A percentile compares a stretch with the other conserved stretches of the same genome.
phyloP scores from a whole-genome alignment of 768 basidiomycete species.

The Boletus vinaceobasis region DNA sequence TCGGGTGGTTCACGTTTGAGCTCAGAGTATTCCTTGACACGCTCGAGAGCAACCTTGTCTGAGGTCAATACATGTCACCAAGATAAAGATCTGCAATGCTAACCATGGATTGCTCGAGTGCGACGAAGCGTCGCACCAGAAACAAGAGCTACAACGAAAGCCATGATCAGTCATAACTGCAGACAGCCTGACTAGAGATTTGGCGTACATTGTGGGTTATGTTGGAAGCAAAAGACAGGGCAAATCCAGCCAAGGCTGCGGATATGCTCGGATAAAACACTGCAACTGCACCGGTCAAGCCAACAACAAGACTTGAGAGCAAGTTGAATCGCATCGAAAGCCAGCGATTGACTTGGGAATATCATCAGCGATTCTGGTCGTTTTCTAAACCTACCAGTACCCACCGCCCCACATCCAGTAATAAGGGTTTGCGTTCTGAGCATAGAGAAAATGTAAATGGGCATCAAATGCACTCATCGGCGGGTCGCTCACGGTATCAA shows the following conservation, averaged over 20 bases:
- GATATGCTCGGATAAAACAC: conserved; percentile 68
- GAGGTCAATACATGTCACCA: background rate
- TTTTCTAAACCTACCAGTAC: conserved; percentile 7
- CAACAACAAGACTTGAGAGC: conserved; percentile 66
- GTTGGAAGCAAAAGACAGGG: conserved; percentile 77
- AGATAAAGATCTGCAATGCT: background rate
- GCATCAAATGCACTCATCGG: background rate
- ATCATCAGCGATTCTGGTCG: conserved; percentile 2
- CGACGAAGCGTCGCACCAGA: conserved; percentile 78
- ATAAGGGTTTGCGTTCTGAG: conserved; percentile 63
- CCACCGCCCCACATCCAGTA: conserved; percentile 91
- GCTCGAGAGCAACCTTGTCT: conserved; percentile 72
- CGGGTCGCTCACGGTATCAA: conserved; percentile 61
- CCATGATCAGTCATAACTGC: conserved; percentile 16
- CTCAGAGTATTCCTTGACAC: conserved; percentile 89
- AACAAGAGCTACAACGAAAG: conserved; percentile 47
- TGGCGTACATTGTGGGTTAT: conserved; percentile 61
- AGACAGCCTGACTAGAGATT: background rate
- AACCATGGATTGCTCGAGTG: conserved; percentile 91
- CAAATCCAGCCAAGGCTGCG: conserved; percentile 83
- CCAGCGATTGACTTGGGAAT: conserved; percentile 78
- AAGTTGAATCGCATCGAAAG: conserved; percentile 84
- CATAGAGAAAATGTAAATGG: background rate
- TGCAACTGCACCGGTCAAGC: conserved; percentile 65
- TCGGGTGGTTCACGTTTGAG: conserved; percentile 75